Base-by-base conservation (phyloP, 352 stramenopile species). In the Phytophthora ohioensis region DNA sequence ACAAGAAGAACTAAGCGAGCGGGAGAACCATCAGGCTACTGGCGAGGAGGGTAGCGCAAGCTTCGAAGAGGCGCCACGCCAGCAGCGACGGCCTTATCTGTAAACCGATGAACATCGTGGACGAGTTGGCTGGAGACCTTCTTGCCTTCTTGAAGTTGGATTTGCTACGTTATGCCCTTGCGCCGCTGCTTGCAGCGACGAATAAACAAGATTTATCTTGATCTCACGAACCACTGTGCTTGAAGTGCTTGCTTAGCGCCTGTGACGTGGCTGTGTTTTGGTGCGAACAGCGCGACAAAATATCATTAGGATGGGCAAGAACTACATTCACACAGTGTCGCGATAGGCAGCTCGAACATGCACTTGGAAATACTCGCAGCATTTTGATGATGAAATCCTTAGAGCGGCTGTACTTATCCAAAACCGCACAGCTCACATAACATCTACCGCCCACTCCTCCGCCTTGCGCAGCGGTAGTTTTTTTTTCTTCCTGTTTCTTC, bases 1-100 rank as follows among this genome's bases (percentile, higher is more conserved):
- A 88, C 72, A 92, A 92, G 83, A 79, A 81, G 59, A 79, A 81
- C 59, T 79, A 68, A 68, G 63, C 35, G 46, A 48, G 47, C 46
- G 34, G 47, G 30, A 57, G 42, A 69, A 42, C 49, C 38, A 64
- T 43, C 41, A 71, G 46, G 17, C 21, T 47, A 56, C 42, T 39
- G 17, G 45, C 3, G 52, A 38, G 51, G 57, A 52, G 32, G 15
- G 49, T 54, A 65, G 41, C 21, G 30, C 35, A 36, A 65, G 49
- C 38, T 45, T 43, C 38, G 47, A 17, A n/a, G 58, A 5, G 11
- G 57, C 34, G 45, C 35, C 31, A 56, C 7, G 58, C 21, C 38
- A 64, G 41, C 49, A 55, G n/a, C 39, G 52, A 42, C 11, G 31
- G 21, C 30, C 59, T 67, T 47, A 34, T 45, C 59, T 55, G 58